phyloP scores from a whole-genome alignment of 2,329 filamentous ascomycete genomes.

The Aspergillus texensis region DNA sequence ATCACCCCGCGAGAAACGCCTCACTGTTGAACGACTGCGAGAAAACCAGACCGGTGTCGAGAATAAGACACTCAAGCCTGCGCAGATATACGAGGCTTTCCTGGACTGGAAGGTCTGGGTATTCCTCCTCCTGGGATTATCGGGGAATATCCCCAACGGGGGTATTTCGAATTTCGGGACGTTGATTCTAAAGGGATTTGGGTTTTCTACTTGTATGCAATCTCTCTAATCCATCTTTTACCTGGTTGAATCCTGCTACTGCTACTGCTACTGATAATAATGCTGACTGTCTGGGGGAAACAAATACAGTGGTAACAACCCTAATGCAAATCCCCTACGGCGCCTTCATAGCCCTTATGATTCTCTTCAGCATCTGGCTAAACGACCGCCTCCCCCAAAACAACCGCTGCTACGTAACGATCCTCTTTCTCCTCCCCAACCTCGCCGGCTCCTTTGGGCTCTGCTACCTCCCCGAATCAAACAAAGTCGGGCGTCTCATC shows the following conservation, averaged over 20 bases:
- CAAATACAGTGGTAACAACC: constrained; percentile 48
- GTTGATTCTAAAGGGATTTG: constrained; percentile 61
- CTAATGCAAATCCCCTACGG: constrained; percentile 57
- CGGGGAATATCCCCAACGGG: constrained; percentile 56
- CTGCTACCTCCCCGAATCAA: constrained; percentile 55
- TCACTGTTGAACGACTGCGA: constrained; percentile 58
- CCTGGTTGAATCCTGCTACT: too few relatives aligned
- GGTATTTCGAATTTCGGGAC: constrained; percentile 63
- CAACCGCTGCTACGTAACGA: constrained; percentile 53
- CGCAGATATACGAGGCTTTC: constrained; percentile 60
- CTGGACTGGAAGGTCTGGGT: constrained; percentile 62
- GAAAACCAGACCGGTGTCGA: constrained; percentile 63
- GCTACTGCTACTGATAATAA: too few relatives aligned
- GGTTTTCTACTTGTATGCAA: constrained; percentile 49
- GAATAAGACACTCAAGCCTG: constrained; percentile 57
- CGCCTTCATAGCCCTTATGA: constrained; percentile 53
- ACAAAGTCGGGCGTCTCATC: constrained; percentile 56
- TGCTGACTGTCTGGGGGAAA: background rate
- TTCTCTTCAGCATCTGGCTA: constrained; percentile 51
- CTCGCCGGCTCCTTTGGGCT: constrained; percentile 62
- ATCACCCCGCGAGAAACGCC: constrained; percentile 52
- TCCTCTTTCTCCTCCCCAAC: constrained; percentile 61
- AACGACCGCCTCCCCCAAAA: constrained; percentile 51
- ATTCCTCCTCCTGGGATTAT: constrained; percentile 56
- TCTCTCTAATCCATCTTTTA: too few relatives aligned